Conservation (phyloP, 148 eudicot genomes). For the Rhododendron mucronatum region DNA sequence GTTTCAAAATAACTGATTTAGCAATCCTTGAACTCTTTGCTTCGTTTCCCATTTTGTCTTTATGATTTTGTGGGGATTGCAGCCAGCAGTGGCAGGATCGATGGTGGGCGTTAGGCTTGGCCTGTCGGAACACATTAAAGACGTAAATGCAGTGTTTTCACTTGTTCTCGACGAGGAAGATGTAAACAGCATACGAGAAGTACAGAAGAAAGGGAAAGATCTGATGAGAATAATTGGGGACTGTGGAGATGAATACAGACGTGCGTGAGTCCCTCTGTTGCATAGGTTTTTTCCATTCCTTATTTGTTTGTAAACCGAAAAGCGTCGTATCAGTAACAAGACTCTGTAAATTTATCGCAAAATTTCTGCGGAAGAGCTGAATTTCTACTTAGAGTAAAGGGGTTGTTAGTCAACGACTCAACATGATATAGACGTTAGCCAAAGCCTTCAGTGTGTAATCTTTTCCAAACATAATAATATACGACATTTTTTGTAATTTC, state of each 20-base stretch:
- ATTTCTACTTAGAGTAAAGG: not conserved
- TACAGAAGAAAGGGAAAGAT: slow-evolving; percentile 66
- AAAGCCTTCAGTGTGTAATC: not conserved
- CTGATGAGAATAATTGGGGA: slow-evolving; percentile 79
- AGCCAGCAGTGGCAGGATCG: slow-evolving; percentile 94
- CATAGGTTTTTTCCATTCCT: not conserved
- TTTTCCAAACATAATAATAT: not conserved
- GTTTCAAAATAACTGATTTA: not conserved
- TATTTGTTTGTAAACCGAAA: not conserved
- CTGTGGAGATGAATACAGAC: slow-evolving; percentile 94
- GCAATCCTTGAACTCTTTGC: not conserved
- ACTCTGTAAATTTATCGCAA: not conserved
- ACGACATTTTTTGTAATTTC: slow-evolving; percentile 3
- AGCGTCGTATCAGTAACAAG: not conserved
- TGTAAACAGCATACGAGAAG: slow-evolving; percentile 54
- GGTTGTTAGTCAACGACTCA: not conserved
- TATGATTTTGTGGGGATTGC: slow-evolving; percentile 18
- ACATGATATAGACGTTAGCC: not conserved
- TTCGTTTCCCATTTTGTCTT: not conserved
- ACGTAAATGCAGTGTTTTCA: slow-evolving; percentile 65
- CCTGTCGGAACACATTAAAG: slow-evolving; percentile 74
- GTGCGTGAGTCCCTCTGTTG: slow-evolving; percentile 24
- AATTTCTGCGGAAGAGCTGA: not conserved
- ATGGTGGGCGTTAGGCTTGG: slow-evolving; percentile 96
- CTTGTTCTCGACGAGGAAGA: slow-evolving; percentile 81